Percentiles rank a stretch among this genome's conserved stretches.
These are phyloP conservation scores for Solanum gracilifrons DNA, from an alignment of 257 asterid species.

Conservation along the genomic window DNA sequence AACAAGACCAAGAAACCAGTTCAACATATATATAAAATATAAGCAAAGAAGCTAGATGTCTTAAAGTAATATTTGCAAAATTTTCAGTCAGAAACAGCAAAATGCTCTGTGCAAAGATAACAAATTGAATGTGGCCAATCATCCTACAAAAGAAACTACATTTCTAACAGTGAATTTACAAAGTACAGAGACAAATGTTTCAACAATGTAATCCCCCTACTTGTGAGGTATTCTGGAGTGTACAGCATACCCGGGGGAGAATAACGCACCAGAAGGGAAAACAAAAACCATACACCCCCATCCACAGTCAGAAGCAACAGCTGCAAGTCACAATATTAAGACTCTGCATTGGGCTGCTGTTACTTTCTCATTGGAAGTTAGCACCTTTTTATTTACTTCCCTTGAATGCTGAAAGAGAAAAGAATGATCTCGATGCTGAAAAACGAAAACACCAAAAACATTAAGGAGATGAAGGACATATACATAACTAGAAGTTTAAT, in stretches of 20 bases:
- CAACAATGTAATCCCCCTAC: not conserved
- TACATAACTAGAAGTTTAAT: not conserved
- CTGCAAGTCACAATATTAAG: not conserved
- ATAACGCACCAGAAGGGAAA: not conserved
- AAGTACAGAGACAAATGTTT: not conserved
- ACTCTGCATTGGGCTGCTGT: not conserved
- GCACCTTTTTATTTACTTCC: not conserved
- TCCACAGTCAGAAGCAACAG: not conserved
- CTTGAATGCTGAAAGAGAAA: conserved; percentile 85
- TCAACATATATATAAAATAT: not conserved
- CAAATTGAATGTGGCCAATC: conserved; percentile 3
- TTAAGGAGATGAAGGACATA: not conserved
- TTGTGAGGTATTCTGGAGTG: not conserved
- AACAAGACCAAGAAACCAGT: not conserved
- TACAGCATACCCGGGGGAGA: not conserved
- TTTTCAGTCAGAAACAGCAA: not conserved
- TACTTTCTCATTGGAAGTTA: conserved; percentile 13
- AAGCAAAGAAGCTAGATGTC: not conserved
- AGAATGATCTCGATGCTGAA: conserved; percentile 95
- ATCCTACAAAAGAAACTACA: not conserved
- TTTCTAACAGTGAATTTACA: not conserved
- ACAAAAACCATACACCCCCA: not conserved
- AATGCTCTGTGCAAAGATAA: not conserved
- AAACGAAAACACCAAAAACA: conserved; percentile 10
- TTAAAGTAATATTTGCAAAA: not conserved